Evolutionary conservation across 495 filamentous ascomycete species (phyloP), one percentile per base, ranked within the genome.

Genomic region (Parathielavia appendiculata): DNA sequence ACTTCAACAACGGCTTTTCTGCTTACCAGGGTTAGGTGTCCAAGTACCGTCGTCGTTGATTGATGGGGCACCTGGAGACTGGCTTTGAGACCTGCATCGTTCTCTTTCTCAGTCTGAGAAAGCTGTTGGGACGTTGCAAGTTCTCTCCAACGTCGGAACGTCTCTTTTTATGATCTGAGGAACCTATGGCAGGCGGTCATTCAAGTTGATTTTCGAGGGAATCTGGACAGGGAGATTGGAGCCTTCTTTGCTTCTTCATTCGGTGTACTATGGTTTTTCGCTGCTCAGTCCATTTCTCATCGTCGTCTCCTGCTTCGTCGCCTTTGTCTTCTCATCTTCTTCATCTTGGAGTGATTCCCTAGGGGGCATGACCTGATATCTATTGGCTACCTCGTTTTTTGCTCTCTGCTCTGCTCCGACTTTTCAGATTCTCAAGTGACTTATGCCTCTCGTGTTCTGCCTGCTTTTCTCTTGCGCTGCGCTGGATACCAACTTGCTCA

Each of bases 1-100:
- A 79, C 68, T 81, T 81, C 68, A 78, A 79, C 65, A 82, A 80
- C 62, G 81, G 80, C 44, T 84, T 82, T 66, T 76, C 78, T 59
- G 81, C 76, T 40, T 85, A 83, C 65, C 83, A 83, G 66, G 80
- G 80, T 51, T 83, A 79, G 67, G 17, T 16, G 52, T 32, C 49
- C 34, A 36, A 20, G 23, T 39, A 36, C 23, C 26, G 50, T 46
- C 51, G 20, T 39, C 40, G 13, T 14, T 39, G 54, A 56, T 10
- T 16, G 19, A 20, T 32, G 26, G n/a, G n/a, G 52, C 41, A 43
- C 30, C 20, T n/a, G 41, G 38, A 8, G 17, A 35, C 17, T 46
- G 52, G 30, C 19, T n/a, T 22, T 8, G 30, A 14, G 16, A 2
- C 16, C 51, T 43, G 56, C 43, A 47, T 54, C 49, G 22, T 56